Evolutionary conservation across 306 rosid species (phyloP), one percentile per base, ranked within the genome.

Genomic region (Alnus rubra): DNA sequence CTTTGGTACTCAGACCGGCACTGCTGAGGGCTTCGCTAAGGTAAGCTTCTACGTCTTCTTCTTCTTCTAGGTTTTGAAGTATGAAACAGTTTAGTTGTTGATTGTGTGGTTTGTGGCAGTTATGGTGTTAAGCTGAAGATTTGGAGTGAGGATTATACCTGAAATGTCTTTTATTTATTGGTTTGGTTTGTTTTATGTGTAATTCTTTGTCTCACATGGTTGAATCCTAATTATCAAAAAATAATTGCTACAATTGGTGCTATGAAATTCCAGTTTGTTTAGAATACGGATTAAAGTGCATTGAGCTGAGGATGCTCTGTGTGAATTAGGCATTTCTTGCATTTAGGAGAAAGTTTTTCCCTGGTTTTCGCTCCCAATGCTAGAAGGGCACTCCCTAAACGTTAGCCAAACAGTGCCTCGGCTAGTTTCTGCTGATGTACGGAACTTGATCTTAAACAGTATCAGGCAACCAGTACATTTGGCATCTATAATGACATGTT

Each of bases 1-100:
- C 82, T 93, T 85, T 53, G 96, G 97, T 31, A 93, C 97, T 87
- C 97, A 93, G 80, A 93, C 97, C 63, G 97, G 97, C 10, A 93
- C 96, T 12, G 96, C 97, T 2, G 97, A 93, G 72, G 94, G 96
- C n/a, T 93, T 93, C 71, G 92, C 97, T 15, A 93, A 93, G 96
- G 97, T 89, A 55, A 56, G 59, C 64, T 51, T 48, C 47, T 30
- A 4, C 45, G 5, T 42, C 45, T 42, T 42, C 45, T 42, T 39
- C 44, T 39, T 42, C 45, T 42, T 42, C 45, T 42, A 4, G 45
- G 45, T 42, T 42, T 42, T 42, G 7, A 42, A 42, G 45, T 42
- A 42, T 5, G 45, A 42, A 42, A 42, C n/a, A 39, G 12, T 44
- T 6, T 14, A 39, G 70, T 16, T 53, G 45, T 48, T 62, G 19